Evolutionary conservation across 441 rosid species (phyloP).

Genomic region (Viola pubescens): DNA sequence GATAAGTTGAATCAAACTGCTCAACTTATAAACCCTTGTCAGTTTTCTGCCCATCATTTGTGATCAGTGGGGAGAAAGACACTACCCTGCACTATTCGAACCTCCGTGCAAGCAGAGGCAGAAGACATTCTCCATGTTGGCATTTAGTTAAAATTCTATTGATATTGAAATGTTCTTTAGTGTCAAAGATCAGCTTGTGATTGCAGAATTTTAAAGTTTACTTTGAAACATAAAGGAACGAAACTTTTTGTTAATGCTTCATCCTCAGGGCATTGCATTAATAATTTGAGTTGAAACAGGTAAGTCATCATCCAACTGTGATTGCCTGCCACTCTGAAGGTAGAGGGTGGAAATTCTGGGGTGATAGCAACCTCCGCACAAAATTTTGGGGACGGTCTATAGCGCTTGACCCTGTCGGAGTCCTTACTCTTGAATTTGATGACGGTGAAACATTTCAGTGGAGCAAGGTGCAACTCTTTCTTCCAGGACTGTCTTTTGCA

Average conservation of each 20-base stretch:
- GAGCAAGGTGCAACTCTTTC: slow-evolving; percentile 59
- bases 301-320: slow-evolving; percentile 95
- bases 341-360: slow-evolving; percentile 96
- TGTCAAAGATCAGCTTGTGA: no score
- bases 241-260: neutral
- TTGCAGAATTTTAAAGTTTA: neutral
- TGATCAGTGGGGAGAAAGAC: no score
- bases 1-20: no score
- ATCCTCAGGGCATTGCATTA: slow-evolving; percentile 1
- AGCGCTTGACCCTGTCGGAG: slow-evolving; percentile 91
- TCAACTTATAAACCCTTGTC: no score
- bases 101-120: no score
- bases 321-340: slow-evolving; percentile 97
- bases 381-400: slow-evolving; percentile 99
- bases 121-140: no score
- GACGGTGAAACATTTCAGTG: slow-evolving; percentile 93
- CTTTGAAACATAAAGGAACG: neutral
- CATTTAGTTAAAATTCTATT: no score
- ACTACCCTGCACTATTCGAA: no score
- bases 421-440: slow-evolving; percentile 77
- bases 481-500: slow-evolving; percentile 7
- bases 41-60: no score
- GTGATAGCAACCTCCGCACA: slow-evolving; percentile 79
- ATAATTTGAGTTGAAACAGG: slow-evolving; percentile 46
- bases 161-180: no score